These are phyloP conservation scores for Giardia muris DNA, from an alignment of 208 protist genomes.

Conservation along the genomic window DNA sequence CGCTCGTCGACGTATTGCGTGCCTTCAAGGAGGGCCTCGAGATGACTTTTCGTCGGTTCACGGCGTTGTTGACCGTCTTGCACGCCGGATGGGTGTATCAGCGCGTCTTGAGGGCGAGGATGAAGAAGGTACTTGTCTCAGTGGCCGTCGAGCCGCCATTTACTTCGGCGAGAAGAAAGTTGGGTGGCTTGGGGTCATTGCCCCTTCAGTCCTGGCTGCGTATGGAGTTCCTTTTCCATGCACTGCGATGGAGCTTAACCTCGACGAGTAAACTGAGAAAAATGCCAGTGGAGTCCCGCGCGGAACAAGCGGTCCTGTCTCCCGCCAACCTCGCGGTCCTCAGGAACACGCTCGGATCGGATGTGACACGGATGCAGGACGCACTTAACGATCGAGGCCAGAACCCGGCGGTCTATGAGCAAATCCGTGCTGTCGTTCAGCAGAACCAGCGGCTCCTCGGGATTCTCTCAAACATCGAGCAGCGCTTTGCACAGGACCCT, in stretches of 20 bases:
- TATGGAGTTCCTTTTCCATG: slow-evolving; percentile 38
- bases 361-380: not conserved
- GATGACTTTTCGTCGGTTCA: slow-evolving; percentile 52
- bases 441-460: not conserved
- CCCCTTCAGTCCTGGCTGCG: slow-evolving; percentile 28
- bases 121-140: slow-evolving; percentile 14
- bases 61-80: slow-evolving; percentile 32
- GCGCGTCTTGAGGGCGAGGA: not conserved
- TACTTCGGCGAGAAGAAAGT: slow-evolving; percentile 15
- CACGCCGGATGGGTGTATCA: not conserved
- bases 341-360: not conserved
- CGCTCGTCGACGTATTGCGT: slow-evolving; percentile 64
- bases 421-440: not conserved
- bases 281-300: not conserved
- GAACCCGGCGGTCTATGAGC: not conserved
- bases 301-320: not conserved
- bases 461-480: not conserved
- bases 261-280: slow-evolving; percentile 41
- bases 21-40: slow-evolving; percentile 47
- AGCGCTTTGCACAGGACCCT: not conserved
- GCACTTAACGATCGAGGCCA: not conserved
- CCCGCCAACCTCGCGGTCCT: not conserved
- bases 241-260: slow-evolving; percentile 39
- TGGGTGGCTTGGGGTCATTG: slow-evolving; percentile 40
- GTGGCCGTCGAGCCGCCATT: slow-evolving; percentile 31